Base-by-base conservation (phyloP, 768 basidiomycete species). In the Dioszegia crocea region DNA sequence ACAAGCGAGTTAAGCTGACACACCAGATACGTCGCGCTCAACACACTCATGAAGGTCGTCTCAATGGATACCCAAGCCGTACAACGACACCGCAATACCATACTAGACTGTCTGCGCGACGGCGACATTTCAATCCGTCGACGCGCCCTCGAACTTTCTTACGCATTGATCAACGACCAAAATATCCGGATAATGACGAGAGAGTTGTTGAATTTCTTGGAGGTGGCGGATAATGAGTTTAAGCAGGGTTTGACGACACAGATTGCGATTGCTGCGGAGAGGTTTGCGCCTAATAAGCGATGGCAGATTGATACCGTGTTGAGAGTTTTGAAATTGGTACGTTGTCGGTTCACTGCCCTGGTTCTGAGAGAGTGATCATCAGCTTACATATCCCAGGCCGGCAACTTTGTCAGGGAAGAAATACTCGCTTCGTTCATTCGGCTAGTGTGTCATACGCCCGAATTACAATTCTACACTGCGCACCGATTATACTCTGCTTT, bases 251-350 rank as follows among this genome's bases (percentile, higher is more conserved):
- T 99, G 86, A 99, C 96, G 0, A 97, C 94, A 0, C 94, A 99
- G 77, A 92, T 99, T 47, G 90, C 87, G 54, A 80, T 97, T 24
- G 94, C 92, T 1, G 96, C 96, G 0, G 96, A 99, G 77, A 82
- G 92, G 44, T 98, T 90, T 73, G 94, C 94, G 0, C 96, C 96
- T 0, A 97, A 94, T 77, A 93, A 93, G 78, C 83, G 96, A 63
- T 99, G 94, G 94, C 96, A 99, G 75, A 99, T 99, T 52, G 96
- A 98, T 76, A 98, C 96, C 0, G 89, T 97, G 3, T 78, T 99
- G 47, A 84, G 96, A 27, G 89, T 91, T 1, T 77, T 99, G 62
- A 93, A 92, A 76, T 79, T 97, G 70, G 93, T 94, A 59, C 57
- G 87, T 81, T 2, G 21, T 19, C 26, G 38, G 33, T 3, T 48